phyloP scores from a whole-genome alignment of 345 rosid genomes.

The Sapria himalayana region DNA sequence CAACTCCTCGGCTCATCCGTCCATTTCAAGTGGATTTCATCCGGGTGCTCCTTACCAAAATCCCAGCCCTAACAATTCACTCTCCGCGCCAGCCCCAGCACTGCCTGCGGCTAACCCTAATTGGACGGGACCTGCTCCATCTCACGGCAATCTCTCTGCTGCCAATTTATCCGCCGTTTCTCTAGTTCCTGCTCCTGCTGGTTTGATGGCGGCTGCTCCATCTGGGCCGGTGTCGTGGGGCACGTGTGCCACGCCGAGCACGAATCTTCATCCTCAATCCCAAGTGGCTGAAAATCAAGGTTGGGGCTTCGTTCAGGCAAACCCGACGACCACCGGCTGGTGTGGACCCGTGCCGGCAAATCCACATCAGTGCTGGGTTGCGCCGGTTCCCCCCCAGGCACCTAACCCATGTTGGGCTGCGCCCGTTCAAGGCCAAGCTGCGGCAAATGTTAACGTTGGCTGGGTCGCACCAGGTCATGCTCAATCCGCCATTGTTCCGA shows the following conservation, averaged over 20 bases:
- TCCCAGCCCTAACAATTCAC: constrained; percentile 15
- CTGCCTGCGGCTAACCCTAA: constrained; percentile 19
- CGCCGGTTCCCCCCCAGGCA: constrained; percentile 25
- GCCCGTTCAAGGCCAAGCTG: constrained; percentile 32
- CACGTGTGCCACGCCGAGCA: constrained; percentile 18
- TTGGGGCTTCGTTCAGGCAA: constrained; percentile 37
- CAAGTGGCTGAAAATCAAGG: constrained; percentile 28
- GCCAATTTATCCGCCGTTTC: constrained; percentile 17
- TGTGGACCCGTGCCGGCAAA: constrained; percentile 32
- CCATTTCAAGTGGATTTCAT: constrained; percentile 26
- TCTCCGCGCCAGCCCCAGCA: constrained; percentile 11
- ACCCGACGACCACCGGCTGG: constrained; percentile 44
- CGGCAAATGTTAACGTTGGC: constrained; percentile 25
- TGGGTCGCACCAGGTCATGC: constrained; percentile 34
- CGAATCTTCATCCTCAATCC: constrained; percentile 16
- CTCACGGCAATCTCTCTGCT: constrained; percentile 12
- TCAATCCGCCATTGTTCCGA: too few relatives aligned
- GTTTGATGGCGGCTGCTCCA: constrained; percentile 27
- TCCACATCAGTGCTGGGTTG: constrained; percentile 27
- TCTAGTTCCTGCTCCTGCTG: constrained; percentile 18
- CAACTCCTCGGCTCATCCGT: constrained; percentile 17
- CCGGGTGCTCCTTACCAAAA: constrained; percentile 21
- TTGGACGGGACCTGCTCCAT: constrained; percentile 21
- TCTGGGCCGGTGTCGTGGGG: constrained; percentile 57
- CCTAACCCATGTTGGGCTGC: constrained; percentile 31